Evolutionary conservation across 257 asterid genomes (phyloP).

Genomic region (Thymus quinquecostatus): DNA sequence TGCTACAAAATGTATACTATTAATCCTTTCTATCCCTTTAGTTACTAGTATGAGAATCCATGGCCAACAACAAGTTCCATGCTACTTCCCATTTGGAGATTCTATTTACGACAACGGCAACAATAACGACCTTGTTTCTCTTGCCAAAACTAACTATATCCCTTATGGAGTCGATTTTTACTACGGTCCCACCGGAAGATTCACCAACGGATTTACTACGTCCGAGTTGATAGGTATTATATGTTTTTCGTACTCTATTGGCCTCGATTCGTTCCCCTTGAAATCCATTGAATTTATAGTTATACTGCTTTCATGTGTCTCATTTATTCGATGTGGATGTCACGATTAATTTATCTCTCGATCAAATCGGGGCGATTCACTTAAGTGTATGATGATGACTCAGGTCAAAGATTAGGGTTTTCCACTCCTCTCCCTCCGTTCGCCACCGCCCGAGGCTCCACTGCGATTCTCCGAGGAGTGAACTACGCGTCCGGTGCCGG

Average conservation of each 20-base stretch:
- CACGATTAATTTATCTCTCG: too few species aligned
- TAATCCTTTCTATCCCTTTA: too few species aligned
- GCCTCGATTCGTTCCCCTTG: too few species aligned
- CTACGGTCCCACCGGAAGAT: slow-evolving; percentile 57
- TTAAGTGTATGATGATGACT: too few species aligned
- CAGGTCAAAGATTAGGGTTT: too few species aligned
- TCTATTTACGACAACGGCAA: slow-evolving; percentile 60
- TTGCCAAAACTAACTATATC: slow-evolving; percentile 44
- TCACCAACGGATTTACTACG: slow-evolving; percentile 43
- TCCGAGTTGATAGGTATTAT: slow-evolving; percentile 45
- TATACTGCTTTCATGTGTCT: too few species aligned
- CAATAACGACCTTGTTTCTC: slow-evolving; percentile 42
- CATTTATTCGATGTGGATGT: too few species aligned
- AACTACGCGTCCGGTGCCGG: too few species aligned
- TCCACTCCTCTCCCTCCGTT: neutral
- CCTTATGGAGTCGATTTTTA: slow-evolving; percentile 70
- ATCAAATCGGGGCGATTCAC: too few species aligned
- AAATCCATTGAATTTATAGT: too few species aligned
- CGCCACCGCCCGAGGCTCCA: slow-evolving; percentile 18
- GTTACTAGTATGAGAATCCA: neutral
- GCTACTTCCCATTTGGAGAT: slow-evolving; percentile 55
- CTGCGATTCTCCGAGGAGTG: too few species aligned
- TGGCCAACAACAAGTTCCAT: slow-evolving; percentile 43
- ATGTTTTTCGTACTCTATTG: neutral
- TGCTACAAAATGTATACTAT: too few species aligned